Conservation (phyloP, 305 asterid species). For the Stenogyne calaminthoides region DNA sequence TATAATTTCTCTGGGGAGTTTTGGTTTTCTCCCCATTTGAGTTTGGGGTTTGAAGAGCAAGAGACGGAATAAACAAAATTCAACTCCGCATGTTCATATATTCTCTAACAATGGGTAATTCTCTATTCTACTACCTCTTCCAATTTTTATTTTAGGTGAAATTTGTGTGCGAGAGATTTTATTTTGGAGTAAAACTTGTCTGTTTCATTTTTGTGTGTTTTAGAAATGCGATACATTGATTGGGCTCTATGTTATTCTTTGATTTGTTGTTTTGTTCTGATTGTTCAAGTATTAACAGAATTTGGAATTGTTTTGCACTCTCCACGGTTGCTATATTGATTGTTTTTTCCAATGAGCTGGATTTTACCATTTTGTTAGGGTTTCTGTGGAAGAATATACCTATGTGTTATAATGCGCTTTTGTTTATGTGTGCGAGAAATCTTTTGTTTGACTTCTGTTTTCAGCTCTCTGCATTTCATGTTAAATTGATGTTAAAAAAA, state of each 20-base stretch:
- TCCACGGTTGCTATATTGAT: conserved; percentile 1
- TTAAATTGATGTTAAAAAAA: conserved; percentile 8
- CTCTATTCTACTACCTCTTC: conserved; percentile 5
- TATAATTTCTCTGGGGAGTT: conserved; percentile 25
- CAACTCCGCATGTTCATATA: conserved; percentile 13
- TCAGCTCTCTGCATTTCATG: conserved; percentile 16
- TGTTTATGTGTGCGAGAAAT: neutral
- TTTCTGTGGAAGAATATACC: conserved; percentile 19
- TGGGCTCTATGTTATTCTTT: conserved; percentile 22
- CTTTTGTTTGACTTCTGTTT: neutral
- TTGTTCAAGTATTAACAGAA: conserved; percentile 15
- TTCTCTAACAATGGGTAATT: conserved; percentile 22
- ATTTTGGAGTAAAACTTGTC: conserved; percentile 12
- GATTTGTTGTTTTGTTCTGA: conserved; percentile 8
- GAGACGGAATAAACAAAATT: conserved; percentile 12
- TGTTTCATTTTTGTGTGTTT: conserved; percentile 15
- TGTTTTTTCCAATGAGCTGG: conserved; percentile 6
- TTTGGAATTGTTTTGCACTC: neutral
- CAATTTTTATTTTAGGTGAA: neutral
- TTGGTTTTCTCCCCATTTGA: conserved; percentile 33
- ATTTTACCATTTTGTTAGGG: conserved; percentile 19
- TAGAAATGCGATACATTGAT: conserved; percentile 34
- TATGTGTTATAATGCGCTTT: conserved; percentile 6
- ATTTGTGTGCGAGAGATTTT: conserved; percentile 18
- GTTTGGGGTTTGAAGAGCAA: conserved; percentile 34